Percentiles rank a stretch among this genome's conserved stretches.
phyloP scores from a whole-genome alignment of 1,139 yeast genomes.

The Debaryomyces singareniensis region DNA sequence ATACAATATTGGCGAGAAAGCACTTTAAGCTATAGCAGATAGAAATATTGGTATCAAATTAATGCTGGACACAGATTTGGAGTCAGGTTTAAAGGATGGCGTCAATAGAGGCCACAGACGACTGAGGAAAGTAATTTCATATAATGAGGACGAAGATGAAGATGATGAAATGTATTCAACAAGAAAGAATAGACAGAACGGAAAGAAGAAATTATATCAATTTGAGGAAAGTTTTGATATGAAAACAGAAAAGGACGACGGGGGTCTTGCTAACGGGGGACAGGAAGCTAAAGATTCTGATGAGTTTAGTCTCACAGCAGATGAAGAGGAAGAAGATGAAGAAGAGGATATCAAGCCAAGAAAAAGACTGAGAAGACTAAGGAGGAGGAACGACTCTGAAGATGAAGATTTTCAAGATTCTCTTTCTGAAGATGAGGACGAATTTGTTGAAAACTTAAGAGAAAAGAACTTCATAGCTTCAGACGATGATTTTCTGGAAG shows the following conservation, averaged over 20 bases:
- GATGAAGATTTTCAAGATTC: slow-evolving; percentile 24
- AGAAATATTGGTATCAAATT: no score
- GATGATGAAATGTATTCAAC: slow-evolving; percentile 6
- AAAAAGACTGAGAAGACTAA: slow-evolving; percentile 12
- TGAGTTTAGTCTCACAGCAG: slow-evolving; percentile 5
- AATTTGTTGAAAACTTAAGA: slow-evolving; percentile 22
- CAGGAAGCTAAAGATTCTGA: slow-evolving; percentile 2
- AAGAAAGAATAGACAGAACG: slow-evolving; percentile 1
- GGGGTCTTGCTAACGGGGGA: slow-evolving; percentile 5
- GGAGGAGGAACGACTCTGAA: slow-evolving; percentile 14
- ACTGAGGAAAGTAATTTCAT: slow-evolving; percentile 10
- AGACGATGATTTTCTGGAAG: slow-evolving; percentile 24
- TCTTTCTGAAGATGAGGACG: slow-evolving; percentile 22
- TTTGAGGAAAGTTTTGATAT: no score
- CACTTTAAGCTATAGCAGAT: no score
- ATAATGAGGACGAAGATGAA: slow-evolving; percentile 13
- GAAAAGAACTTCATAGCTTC: slow-evolving; percentile 33
- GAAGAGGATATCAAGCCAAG: slow-evolving; percentile 29
- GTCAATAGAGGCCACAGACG: slow-evolving; percentile 4
- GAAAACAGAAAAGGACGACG: slow-evolving; percentile 7
- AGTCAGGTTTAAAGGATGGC: slow-evolving; percentile 4
- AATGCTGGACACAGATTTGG: no score
- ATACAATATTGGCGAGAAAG: no score
- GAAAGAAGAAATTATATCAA: slow-evolving; percentile 4
- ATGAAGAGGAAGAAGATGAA: slow-evolving; percentile 17